A percentile compares a stretch with the other conserved stretches of the same genome.
Conservation (phyloP, 768 basidiomycete species). For the Glaciozyma martinii region DNA sequence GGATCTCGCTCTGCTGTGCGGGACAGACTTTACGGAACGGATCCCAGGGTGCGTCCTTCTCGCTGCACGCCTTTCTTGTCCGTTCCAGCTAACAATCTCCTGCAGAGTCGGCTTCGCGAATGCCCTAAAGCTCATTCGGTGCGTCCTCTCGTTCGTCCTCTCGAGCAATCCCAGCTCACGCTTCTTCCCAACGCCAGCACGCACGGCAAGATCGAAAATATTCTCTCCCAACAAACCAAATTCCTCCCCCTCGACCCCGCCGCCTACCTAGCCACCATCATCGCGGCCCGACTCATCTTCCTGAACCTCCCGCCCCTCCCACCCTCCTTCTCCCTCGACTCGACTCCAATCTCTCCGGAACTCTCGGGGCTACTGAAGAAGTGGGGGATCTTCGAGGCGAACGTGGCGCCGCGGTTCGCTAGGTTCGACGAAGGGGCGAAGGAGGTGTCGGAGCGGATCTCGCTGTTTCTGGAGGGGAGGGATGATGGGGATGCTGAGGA, state of each 20-base stretch:
- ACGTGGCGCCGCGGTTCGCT: no score
- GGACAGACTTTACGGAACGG: conserved; percentile 28
- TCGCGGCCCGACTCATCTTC: conserved; percentile 15
- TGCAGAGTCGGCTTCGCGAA: background rate
- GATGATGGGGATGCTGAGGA: no score
- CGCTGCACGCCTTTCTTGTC: background rate
- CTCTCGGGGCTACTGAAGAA: background rate
- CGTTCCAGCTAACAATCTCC: background rate
- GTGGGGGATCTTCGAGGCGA: conserved; percentile 2
- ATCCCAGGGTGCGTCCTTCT: background rate
- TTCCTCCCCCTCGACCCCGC: background rate
- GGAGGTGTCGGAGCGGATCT: no score
- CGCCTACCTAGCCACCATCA: conserved; percentile 10
- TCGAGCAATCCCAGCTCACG: background rate
- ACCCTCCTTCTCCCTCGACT: background rate
- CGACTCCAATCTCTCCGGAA: background rate
- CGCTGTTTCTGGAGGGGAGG: no score
- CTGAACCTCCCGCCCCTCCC: conserved; percentile 5
- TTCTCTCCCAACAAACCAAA: background rate
- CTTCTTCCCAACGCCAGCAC: background rate
- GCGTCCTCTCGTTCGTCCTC: background rate
- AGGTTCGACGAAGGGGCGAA: no score
- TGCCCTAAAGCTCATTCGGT: background rate
- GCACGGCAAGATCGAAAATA: conserved; percentile 8
- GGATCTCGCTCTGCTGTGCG: conserved; percentile 22